These are phyloP conservation scores for Cornus kousa DNA, from an alignment of 148 eudicot genomes.

Conservation along the genomic window DNA sequence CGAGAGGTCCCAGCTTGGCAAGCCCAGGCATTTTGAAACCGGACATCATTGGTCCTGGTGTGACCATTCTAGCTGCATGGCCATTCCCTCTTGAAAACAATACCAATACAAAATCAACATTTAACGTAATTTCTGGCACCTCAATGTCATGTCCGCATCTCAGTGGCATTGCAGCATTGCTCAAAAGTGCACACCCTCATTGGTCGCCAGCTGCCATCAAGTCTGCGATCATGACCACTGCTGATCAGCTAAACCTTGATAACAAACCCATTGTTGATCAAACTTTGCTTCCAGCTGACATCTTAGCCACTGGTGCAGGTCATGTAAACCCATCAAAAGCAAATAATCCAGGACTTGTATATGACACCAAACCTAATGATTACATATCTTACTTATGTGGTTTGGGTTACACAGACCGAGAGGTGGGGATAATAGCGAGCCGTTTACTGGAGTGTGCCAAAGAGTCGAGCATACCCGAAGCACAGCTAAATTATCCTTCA, in stretches of 20 bases:
- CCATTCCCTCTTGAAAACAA: constrained; percentile 13
- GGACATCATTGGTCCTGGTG: constrained; percentile 15
- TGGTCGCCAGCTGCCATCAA: constrained; percentile 34
- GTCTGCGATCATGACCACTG: constrained; percentile 28
- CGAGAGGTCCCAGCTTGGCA: constrained; percentile 19
- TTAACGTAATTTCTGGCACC: constrained; percentile 18
- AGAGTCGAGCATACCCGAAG: constrained; percentile 17
- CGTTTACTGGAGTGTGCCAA: constrained; percentile 17
- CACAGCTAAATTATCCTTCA: constrained; percentile 27
- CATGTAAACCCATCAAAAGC: constrained; percentile 34
- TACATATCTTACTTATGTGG: constrained; percentile 23
- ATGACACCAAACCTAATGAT: constrained; percentile 17
- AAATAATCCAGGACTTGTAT: constrained; percentile 26
- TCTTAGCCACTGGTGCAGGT: constrained; percentile 25
- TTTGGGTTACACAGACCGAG: constrained; percentile 15
- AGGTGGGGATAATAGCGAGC: constrained; percentile 1
- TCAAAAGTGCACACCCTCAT: constrained; percentile 25
- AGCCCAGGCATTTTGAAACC: constrained; percentile 27
- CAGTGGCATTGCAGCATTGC: constrained; percentile 30
- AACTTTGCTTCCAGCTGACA: constrained; percentile 13
- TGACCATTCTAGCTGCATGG: constrained; percentile 29
- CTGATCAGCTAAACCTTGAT: constrained; percentile 9
- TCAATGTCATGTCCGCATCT: constrained; percentile 33
- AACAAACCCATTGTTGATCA: constrained; percentile 18
- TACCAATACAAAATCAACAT: background rate